Evolutionary conservation across 306 rosid genomes (phyloP), one percentile per base, ranked within the genome.

Genomic region (Quercus wislizeni): DNA sequence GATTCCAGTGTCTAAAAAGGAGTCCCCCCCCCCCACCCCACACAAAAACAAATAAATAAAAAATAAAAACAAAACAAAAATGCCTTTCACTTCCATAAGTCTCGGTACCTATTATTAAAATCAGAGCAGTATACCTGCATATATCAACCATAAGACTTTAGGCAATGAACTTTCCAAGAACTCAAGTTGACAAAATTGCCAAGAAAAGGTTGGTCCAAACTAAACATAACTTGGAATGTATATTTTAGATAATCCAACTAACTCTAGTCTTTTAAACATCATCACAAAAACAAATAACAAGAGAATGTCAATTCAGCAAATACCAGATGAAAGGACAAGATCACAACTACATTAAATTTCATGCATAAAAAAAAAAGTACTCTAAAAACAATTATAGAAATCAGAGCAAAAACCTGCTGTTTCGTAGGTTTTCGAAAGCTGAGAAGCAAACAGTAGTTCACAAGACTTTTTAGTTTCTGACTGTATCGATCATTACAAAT

Each of bases 401-500:
- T 55, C 59, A 25, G 6, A 38, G 5, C 57, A 43, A 63, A 79
- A 55, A 95, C 99, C 99, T 95, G 99, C 81, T 93, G 99, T 82
- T 95, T 95, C 35, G 99, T 92, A 79, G 99, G 98, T 85, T 93
- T 95, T 72, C 98, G 92, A 84, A 81, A 95, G 88, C 86, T 93
- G 83, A 95, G 93, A 82, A 93, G 92, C 85, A 92, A 80, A 85
- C 97, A 95, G 85, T 95, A 93, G 90, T 93, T 93, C 85, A 93
- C 87, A 54, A 95, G 99, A 85, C 99, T 95, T 80, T 92, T 93
- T 83, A 92, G 84, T 85, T 95, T 95, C 86, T 95, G 98, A 88
- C 99, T 95, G 87, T 95, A 95, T 46, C 98, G 96, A 81, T 95
- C 98, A 86, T 95, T 95, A 72, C 99, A 95, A 81, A 95, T 95